Evolutionary conservation across 345 rosid genomes (phyloP), one percentile per base, ranked within the genome.

Genomic region (Durio zibethinus): DNA sequence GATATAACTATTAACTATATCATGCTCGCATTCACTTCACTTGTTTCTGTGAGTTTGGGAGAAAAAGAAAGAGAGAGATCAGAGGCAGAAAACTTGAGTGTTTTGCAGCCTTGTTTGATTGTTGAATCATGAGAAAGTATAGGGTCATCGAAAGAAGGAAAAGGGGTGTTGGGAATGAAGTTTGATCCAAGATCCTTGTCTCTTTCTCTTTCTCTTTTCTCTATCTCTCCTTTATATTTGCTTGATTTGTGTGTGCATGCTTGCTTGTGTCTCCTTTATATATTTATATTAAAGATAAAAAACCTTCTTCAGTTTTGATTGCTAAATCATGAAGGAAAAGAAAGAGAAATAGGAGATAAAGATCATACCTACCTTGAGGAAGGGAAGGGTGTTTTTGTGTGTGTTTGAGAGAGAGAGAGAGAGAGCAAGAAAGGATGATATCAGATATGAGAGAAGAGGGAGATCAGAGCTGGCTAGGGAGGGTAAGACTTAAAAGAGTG

Each of bases 141-240:
- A 68, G 75, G 35, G 72, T 52, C 61, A 42, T 78, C 29, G 73
- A 78, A 83, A 72, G 72, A 83, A 81, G 82, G 86, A 82, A 85
- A 78, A 64, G 75, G 29, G 84, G 84, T 86, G 85, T 86, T 79
- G 81, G 89, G 90, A 87, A 85, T 88, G 88, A 83, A 82, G 85
- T 76, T 75, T 70, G 88, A 82, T 82, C 88, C 88, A 81, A 88
- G 83, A 84, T 84, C 84, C 56, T 77, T 82, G 21, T 45, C 56
- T 11, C n/a, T 42, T 1, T 40, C 9, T 66, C 50, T 66, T 3
- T 4, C 20, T 7, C 9, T 66, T 11, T 1, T 23, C 65, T 61
- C n/a, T 15, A 36, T 60, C 38, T 31, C 21, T 15, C 21, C 4
- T 5, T 31, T 31, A 5, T 61, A 15, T 10, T 68, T 69, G 38